phyloP scores from a whole-genome alignment of 371 early-diverging fungal genomes.

The Actinomucor elegans region DNA sequence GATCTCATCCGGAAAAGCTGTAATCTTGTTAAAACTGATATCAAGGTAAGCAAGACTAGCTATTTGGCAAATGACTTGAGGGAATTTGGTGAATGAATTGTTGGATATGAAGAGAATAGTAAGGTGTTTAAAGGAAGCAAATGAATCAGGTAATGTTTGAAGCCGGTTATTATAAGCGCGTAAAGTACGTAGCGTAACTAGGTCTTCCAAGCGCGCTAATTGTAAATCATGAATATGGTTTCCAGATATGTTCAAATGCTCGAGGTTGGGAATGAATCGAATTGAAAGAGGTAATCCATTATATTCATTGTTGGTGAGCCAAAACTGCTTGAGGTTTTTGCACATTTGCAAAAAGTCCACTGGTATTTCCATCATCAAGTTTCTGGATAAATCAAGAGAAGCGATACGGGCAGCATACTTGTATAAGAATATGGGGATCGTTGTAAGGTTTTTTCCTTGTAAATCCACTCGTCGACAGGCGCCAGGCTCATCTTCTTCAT shows the following conservation, averaged over 20 bases:
- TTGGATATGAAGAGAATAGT: constrained; percentile 73
- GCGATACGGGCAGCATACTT: constrained; percentile 61
- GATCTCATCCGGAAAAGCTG: constrained; percentile 72
- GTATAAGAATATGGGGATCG: constrained; percentile 75
- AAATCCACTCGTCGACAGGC: constrained; percentile 58
- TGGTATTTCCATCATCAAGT: constrained; percentile 68
- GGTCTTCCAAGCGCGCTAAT: constrained; percentile 55
- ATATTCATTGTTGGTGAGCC: constrained; percentile 70
- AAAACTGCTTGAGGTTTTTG: constrained; percentile 60
- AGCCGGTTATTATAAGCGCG: constrained; percentile 76
- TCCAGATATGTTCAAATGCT: constrained; percentile 72
- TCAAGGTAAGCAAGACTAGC: constrained; percentile 69
- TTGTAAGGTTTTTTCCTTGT: constrained; percentile 57
- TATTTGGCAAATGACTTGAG: constrained; percentile 48
- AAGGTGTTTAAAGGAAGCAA: constrained; percentile 57
- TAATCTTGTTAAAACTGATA: constrained; percentile 82
- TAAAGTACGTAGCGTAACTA: constrained; percentile 58
- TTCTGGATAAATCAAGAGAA: constrained; percentile 74
- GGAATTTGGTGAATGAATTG: constrained; percentile 71
- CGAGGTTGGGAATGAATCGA: constrained; percentile 55
- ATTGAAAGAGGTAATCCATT: constrained; percentile 61
- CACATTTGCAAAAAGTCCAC: constrained; percentile 77
- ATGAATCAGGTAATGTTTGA: constrained; percentile 57
- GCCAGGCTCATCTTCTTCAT: constrained; percentile 37
- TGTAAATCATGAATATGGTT: constrained; percentile 70